Conservation (phyloP, 176 grass and related monocot genomes). For the Rhynchospora pubera region DNA sequence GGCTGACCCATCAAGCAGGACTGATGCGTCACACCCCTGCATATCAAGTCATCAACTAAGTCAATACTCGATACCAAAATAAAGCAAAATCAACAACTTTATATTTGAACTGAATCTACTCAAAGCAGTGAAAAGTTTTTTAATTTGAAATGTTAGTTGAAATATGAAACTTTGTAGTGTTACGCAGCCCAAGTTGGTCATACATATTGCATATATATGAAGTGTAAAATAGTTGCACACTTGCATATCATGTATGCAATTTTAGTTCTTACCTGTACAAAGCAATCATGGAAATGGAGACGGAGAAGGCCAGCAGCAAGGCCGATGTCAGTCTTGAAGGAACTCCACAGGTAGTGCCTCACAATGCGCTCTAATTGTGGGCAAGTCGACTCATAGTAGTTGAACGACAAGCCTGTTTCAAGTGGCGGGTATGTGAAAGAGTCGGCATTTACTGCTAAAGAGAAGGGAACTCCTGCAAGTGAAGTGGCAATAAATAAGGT, state of each 20-base stretch:
- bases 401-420: slow-evolving; percentile 39
- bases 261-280: slow-evolving; percentile 37
- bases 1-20: slow-evolving; percentile 30
- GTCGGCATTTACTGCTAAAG: not conserved
- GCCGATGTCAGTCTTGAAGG: slow-evolving; percentile 33
- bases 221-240: not conserved
- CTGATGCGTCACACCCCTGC: slow-evolving; percentile 67
- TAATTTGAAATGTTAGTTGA: not conserved
- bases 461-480: slow-evolving; percentile 12
- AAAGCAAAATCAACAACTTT: not conserved
- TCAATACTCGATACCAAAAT: not conserved
- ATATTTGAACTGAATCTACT: not conserved
- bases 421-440: slow-evolving; percentile 33
- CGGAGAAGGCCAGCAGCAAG: slow-evolving; percentile 61
- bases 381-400: slow-evolving; percentile 44
- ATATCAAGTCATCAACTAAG: not conserved
- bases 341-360: not conserved
- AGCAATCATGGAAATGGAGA: slow-evolving; percentile 83
- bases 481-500: slow-evolving; percentile 1
- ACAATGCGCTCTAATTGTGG: slow-evolving; percentile 39
- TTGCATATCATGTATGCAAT: not conserved
- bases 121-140: not conserved
- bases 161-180: not conserved
- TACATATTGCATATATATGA: not conserved
- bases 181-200: not conserved